These are phyloP conservation scores for Crassisporium funariophilum DNA, from an alignment of 768 basidiomycete species.

Conservation along the genomic window DNA sequence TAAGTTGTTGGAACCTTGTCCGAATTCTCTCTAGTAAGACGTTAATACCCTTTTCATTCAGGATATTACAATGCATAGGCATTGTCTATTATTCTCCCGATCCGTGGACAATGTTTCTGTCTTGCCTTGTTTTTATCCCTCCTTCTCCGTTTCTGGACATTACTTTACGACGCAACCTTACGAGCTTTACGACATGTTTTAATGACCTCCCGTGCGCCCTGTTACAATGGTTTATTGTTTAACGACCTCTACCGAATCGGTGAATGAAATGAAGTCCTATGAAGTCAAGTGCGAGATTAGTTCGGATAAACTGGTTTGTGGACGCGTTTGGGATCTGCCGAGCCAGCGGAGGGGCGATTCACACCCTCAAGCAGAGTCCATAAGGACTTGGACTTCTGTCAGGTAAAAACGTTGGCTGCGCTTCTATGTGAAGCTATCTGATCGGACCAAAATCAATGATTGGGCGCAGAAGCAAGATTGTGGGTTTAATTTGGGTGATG, in stretches of 20 bases:
- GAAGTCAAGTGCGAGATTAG: constrained; percentile 3
- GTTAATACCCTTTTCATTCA: constrained; percentile 31
- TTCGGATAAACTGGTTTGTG: no score
- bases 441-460: constrained; percentile 29
- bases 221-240: constrained; percentile 8
- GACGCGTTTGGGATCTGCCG: no score
- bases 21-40: constrained; percentile 15
- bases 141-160: constrained; percentile 14
- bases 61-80: constrained; percentile 57
- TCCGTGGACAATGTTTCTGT: constrained; percentile 27
- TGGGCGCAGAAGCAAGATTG: constrained; percentile 11
- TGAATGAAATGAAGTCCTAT: constrained; percentile 12
- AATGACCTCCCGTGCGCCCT: constrained; percentile 27
- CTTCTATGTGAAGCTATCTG: constrained; percentile 24
- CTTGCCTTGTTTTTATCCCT: constrained; percentile 26
- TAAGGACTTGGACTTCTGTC: constrained; percentile 15
- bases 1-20: constrained; percentile 35
- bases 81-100: constrained; percentile 27
- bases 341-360: no score
- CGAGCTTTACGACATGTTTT: constrained; percentile 35
- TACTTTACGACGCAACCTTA: constrained; percentile 31
- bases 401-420: no score
- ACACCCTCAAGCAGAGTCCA: constrained; percentile 15
- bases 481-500: constrained; percentile 33
- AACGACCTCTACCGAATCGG: constrained; percentile 13